Evolutionary conservation across 805 yeast genomes (phyloP).

Genomic region (Saccharomycopsis javanensis): DNA sequence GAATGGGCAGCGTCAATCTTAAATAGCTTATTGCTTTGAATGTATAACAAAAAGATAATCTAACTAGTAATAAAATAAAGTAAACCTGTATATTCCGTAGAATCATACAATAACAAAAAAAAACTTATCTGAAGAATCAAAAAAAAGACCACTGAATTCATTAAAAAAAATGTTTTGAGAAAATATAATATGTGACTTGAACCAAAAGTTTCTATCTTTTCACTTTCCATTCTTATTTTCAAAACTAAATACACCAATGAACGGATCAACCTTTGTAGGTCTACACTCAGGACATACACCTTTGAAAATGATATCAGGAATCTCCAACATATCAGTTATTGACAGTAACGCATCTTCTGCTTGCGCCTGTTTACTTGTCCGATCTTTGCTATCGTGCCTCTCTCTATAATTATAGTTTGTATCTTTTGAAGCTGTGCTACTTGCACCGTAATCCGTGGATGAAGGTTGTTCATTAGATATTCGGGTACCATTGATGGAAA

Average conservation of each 20-base stretch:
- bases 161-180: not conserved
- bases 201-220: too few species aligned
- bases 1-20: conserved; percentile 3
- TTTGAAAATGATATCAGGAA: conserved; percentile 40
- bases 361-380: not conserved
- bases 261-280: conserved; percentile 43
- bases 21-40: not conserved
- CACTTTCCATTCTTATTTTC: conserved; percentile 25
- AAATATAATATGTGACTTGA: not conserved
- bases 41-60: not conserved
- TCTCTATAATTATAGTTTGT: not conserved
- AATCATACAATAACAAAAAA: too few species aligned
- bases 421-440: not conserved
- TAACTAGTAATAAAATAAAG: too few species aligned
- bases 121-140: too few species aligned
- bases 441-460: not conserved
- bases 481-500: conserved; percentile 13
- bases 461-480: not conserved
- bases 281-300: conserved; percentile 45
- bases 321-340: conserved; percentile 28
- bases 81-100: too few species aligned
- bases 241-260: conserved; percentile 45
- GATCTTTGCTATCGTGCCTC: not conserved
- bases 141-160: too few species aligned
- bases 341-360: conserved; percentile 10